phyloP scores from a whole-genome alignment of 2,329 filamentous ascomycete species.

The Hypoxylon sp. region DNA sequence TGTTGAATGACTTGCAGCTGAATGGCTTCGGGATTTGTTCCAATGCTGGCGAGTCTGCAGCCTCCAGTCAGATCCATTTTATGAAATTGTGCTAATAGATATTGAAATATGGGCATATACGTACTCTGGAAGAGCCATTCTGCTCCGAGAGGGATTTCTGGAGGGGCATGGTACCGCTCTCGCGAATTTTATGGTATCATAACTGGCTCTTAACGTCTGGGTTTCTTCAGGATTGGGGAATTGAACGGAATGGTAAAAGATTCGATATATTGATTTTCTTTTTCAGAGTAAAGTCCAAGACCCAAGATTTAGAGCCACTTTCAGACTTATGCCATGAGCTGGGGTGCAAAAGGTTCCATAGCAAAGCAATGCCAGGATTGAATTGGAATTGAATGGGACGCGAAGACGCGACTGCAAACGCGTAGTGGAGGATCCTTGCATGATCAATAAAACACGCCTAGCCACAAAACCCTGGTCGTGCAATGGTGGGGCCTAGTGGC shows the following conservation, averaged over 20 bases:
- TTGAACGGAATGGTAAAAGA: not conserved
- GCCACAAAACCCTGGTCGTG: slow-evolving; percentile 34
- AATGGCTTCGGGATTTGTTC: slow-evolving; percentile 68
- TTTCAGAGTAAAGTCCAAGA: not conserved
- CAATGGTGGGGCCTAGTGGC: too few relatives aligned
- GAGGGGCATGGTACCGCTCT: slow-evolving; percentile 54
- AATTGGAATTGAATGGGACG: slow-evolving; percentile 12
- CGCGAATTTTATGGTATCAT: slow-evolving; percentile 41
- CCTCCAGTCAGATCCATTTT: slow-evolving; percentile 17
- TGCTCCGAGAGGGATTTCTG: slow-evolving; percentile 59
- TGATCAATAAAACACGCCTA: slow-evolving; percentile 44
- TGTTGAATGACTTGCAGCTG: slow-evolving; percentile 55
- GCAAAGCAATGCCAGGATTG: slow-evolving; percentile 25
- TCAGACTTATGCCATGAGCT: not conserved
- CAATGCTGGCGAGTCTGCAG: slow-evolving; percentile 57
- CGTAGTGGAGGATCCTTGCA: slow-evolving; percentile 8
- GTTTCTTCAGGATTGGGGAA: not conserved
- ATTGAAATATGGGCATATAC: slow-evolving; percentile 22
- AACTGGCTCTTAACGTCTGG: slow-evolving; percentile 17
- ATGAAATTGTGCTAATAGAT: not conserved
- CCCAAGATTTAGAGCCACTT: not conserved
- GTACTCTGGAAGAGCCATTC: slow-evolving; percentile 51
- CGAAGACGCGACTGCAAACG: slow-evolving; percentile 24
- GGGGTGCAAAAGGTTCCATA: slow-evolving; percentile 20
- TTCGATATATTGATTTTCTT: not conserved